Conservation (phyloP, 1,284 basidiomycete genomes). For the Apiotrichum laibachii region DNA sequence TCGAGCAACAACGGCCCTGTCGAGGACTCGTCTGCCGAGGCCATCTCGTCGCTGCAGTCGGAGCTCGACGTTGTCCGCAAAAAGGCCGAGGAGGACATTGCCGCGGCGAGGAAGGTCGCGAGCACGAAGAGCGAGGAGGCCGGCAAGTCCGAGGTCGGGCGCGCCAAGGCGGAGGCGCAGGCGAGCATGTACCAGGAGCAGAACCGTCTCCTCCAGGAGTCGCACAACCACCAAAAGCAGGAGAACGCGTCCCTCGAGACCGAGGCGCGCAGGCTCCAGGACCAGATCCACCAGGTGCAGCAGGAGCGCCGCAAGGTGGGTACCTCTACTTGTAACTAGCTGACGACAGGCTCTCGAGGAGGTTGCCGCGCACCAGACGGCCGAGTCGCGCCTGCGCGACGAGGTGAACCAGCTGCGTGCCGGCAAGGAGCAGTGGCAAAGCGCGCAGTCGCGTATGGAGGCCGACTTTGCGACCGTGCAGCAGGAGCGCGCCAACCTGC, state of each 20-base stretch:
- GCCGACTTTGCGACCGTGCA: slow-evolving; percentile 79
- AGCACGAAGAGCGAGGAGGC: slow-evolving; percentile 62
- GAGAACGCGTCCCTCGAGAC: slow-evolving; percentile 38
- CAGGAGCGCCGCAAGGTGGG: slow-evolving; percentile 31
- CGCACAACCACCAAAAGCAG: slow-evolving; percentile 44
- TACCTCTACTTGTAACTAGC: not conserved
- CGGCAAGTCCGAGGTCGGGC: slow-evolving; percentile 62
- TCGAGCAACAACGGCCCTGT: slow-evolving; percentile 15
- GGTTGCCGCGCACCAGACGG: slow-evolving; percentile 54
- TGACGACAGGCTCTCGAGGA: slow-evolving; percentile 38
- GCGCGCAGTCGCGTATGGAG: slow-evolving; percentile 70
- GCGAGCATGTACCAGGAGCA: slow-evolving; percentile 62
- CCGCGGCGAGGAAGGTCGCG: slow-evolving; percentile 66
- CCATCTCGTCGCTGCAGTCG: slow-evolving; percentile 34
- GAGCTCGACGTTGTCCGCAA: slow-evolving; percentile 67
- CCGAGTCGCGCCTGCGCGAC: slow-evolving; percentile 73
- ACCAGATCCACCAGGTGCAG: slow-evolving; percentile 35
- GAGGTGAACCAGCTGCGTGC: slow-evolving; percentile 81
- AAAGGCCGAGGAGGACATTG: slow-evolving; percentile 64
- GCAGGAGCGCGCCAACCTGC: slow-evolving; percentile 75
- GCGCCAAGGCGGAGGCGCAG: slow-evolving; percentile 78
- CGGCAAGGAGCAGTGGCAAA: slow-evolving; percentile 88
- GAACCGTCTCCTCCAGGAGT: slow-evolving; percentile 44
- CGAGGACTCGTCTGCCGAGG: slow-evolving; percentile 23
- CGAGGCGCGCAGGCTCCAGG: slow-evolving; percentile 39